Evolutionary conservation across 2,329 filamentous ascomycete genomes (phyloP).

Genomic region (Pestalotiopsis sp.): DNA sequence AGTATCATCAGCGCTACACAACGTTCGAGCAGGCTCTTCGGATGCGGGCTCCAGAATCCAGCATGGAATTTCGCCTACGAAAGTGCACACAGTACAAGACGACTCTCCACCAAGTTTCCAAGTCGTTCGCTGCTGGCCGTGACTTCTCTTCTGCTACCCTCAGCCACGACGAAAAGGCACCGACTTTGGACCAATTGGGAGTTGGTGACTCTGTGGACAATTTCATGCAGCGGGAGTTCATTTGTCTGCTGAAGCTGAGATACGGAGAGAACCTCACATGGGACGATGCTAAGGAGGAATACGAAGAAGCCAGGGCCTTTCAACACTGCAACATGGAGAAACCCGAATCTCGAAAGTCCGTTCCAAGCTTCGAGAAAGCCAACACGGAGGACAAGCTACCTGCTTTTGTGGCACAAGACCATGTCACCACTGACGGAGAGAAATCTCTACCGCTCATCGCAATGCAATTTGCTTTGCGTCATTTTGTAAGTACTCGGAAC

Average conservation of each 20-base stretch:
- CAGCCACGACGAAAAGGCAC: constrained; percentile 17
- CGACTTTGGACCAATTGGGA: constrained; percentile 58
- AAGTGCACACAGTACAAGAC: constrained; percentile 76
- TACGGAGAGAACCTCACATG: constrained; percentile 57
- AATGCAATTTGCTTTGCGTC: constrained; percentile 77
- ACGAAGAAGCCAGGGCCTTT: constrained; percentile 16
- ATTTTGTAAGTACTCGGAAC: constrained; percentile 52
- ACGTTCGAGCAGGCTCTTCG: constrained; percentile 56
- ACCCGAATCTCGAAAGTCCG: not conserved
- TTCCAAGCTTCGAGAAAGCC: not conserved
- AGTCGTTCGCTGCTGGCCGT: constrained; percentile 44
- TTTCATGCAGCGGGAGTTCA: constrained; percentile 68
- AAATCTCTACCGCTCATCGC: constrained; percentile 57
- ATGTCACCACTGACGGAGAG: constrained; percentile 31
- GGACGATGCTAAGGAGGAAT: constrained; percentile 62
- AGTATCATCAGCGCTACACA: constrained; percentile 64
- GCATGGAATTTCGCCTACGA: constrained; percentile 65
- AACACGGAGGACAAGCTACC: constrained; percentile 17
- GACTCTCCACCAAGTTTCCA: constrained; percentile 52
- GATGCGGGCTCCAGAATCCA: constrained; percentile 36
- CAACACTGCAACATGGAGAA: constrained; percentile 4
- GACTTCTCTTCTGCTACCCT: not conserved
- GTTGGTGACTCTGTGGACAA: constrained; percentile 73
- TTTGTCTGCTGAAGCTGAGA: constrained; percentile 64
- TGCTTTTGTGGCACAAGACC: constrained; percentile 32